Base-by-base conservation (phyloP, 208 protist genomes). In the Porcisia hertigi region DNA sequence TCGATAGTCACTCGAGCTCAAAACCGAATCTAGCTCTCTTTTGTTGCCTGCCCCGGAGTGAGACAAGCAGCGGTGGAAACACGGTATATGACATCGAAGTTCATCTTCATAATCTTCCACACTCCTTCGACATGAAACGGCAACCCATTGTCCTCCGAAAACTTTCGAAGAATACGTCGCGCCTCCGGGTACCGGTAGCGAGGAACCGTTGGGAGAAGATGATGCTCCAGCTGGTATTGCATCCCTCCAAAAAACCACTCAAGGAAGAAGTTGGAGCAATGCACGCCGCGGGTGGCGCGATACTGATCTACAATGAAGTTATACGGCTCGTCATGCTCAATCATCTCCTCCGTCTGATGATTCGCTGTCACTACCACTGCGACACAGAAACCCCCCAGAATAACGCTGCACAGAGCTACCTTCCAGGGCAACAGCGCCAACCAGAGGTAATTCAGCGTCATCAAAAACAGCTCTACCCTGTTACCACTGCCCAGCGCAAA, bases 191-290 rank as follows among this genome's bases (percentile, higher is more conserved):
- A 95, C 64, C 88, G 86, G 80, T 95, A 93, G 72, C 86, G 88
- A 0, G 91, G 85, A 39, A 92, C 79, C 57, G 75, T 88, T 18
- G 88, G 91, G 36, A 95, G 84, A n/a, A 93, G 82, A 79, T 95
- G 91, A 81, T 95, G 91, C 84, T 95, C 91, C 36, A 95, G 83
- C 81, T 95, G 91, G 81, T 93, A 95, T 78, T 93, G 91, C 91
- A 95, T 95, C 72, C 88, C 91, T 41, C 91, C 88, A 62, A 95
- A 95, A 72, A 95, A 93, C 80, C 83, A 93, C 79, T 95, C 88
- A 66, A 89, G 92, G 71, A 95, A 92, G 25, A 84, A 84, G 69
- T 93, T 81, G 62, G 84, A 36, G 79, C 91, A 95, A 49, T 88
- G 83, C 25, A 95, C 86, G 47, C 91, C 91, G 57, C 91, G 86